Base-by-base conservation (phyloP, 352 stramenopile species). In the Pythium phragmiticola region DNA sequence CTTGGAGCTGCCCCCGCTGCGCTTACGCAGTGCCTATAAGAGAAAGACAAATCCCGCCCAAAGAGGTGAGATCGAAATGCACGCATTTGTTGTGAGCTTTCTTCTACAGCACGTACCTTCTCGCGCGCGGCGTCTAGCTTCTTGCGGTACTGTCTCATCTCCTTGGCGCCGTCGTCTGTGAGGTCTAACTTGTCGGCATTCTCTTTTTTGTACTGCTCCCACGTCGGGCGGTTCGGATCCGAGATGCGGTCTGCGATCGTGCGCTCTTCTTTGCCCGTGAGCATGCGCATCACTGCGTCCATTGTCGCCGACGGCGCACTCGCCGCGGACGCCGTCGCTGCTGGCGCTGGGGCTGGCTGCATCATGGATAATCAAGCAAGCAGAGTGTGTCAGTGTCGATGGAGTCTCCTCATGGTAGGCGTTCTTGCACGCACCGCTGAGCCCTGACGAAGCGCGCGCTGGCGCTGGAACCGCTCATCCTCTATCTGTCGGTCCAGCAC, bases 201-300 rank as follows among this genome's bases (percentile, higher is more conserved):
- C 61, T 98, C 91, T 66, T 96, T 97, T 74, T 98, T 98, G 77
- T 97, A 98, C 58, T 98, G 89, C 70, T 98, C 95, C 95, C 95
- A 98, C 39, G 93, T 98, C 26, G 95, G 95, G 42, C 95, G 85
- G 65, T 98, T 98, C 58, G 85, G 81, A 73, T 98, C 95, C 54
- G 84, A 92, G 41, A 98, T 88, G 62, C 95, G 94, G 64, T 98
- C 89, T 0, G 89, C 87, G 63, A 98, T 98, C 17, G 90, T 97
- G 66, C 93, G 85, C 71, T 98, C 91, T 54, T 97, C 90, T 67
- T 96, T 92, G 19, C 93, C 94, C 17, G 91, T 94, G 74, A 98
- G 75, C 72, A 98, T 84, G 60, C 94, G 83, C 82, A 98, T 94
- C 47, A 98, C 94, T 37, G 93, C 91, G 52, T 97, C 90, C 91